phyloP scores from a whole-genome alignment of 345 rosid genomes.

The Noccaea bulbosa region DNA sequence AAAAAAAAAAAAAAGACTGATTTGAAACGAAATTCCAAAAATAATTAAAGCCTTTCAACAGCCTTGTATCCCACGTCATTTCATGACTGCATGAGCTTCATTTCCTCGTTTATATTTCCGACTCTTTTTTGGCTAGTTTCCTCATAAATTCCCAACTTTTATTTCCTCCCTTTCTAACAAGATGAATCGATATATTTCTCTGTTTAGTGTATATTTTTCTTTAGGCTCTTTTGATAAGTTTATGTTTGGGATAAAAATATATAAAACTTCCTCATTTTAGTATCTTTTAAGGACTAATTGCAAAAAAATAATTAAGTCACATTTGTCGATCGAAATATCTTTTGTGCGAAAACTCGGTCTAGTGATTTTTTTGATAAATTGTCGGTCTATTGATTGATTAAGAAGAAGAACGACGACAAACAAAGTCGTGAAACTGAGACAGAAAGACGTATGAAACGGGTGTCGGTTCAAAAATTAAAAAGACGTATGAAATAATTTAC shows the following conservation, averaged over 20 bases:
- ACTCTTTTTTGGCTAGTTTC: slow-evolving; percentile 33
- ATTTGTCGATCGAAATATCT: background rate
- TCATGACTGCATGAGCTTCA: slow-evolving; percentile 12
- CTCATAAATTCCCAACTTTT: slow-evolving; percentile 28
- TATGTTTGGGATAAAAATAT: background rate
- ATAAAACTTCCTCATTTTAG: background rate
- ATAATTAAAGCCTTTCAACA: slow-evolving; percentile 24
- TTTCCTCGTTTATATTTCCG: slow-evolving; percentile 28
- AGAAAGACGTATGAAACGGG: background rate
- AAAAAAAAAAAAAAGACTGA: background rate
- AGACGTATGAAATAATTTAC: background rate
- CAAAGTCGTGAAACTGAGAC: background rate
- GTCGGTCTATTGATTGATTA: background rate
- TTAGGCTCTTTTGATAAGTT: background rate
- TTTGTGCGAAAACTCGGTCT: slow-evolving; percentile 1
- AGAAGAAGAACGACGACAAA: slow-evolving; percentile 10
- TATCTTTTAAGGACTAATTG: background rate
- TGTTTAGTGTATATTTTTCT: background rate
- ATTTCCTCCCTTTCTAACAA: background rate
- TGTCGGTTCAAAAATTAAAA: too few species aligned
- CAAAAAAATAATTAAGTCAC: background rate
- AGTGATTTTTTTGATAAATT: background rate
- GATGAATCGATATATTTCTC: background rate
- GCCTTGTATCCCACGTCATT: slow-evolving; percentile 25
- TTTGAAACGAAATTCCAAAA: background rate